phyloP scores from a whole-genome alignment of 1,139 yeast genomes.

The Spathaspora sp. region DNA sequence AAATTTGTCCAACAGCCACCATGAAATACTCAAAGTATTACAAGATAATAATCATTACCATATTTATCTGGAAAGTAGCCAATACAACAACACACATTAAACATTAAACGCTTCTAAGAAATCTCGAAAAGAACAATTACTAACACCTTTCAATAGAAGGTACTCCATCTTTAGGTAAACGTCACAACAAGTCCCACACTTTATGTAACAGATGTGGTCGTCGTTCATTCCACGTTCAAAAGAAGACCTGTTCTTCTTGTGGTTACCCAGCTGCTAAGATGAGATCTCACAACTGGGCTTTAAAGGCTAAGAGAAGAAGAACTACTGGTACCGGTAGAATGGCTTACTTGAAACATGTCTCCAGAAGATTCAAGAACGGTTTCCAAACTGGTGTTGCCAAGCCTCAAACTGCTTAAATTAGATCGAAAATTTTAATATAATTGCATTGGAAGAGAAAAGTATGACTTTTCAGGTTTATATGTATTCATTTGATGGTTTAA shows the following conservation, averaged over 20 bases:
- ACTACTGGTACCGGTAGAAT: constrained; percentile 99
- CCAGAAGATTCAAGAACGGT: constrained; percentile 98
- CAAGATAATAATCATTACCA: no score
- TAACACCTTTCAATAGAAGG: constrained; percentile 66
- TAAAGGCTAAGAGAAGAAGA: constrained; percentile 99
- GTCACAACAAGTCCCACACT: constrained; percentile 99
- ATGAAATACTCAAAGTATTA: no score
- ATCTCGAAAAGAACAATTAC: constrained; percentile 7
- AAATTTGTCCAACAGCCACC: no score
- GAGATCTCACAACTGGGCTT: constrained; percentile 99
- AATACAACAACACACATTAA: neutral
- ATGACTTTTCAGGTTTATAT: neutral
- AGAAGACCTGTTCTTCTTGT: constrained; percentile 98
- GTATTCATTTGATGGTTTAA: constrained; percentile 3
- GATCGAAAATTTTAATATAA: neutral
- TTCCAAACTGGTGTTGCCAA: constrained; percentile 89
- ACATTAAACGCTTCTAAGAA: constrained; percentile 2
- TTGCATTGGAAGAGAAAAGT: constrained; percentile 1
- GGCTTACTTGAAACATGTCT: constrained; percentile 95
- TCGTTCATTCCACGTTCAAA: constrained; percentile 99
- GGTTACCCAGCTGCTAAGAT: constrained; percentile 99
- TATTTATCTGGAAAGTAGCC: neutral
- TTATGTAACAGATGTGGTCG: constrained; percentile 99
- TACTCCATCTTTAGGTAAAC: constrained; percentile 99
- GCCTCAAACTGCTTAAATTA: constrained; percentile 45